Conservation (phyloP, 768 basidiomycete genomes). For the Podaxis carcinomalis region DNA sequence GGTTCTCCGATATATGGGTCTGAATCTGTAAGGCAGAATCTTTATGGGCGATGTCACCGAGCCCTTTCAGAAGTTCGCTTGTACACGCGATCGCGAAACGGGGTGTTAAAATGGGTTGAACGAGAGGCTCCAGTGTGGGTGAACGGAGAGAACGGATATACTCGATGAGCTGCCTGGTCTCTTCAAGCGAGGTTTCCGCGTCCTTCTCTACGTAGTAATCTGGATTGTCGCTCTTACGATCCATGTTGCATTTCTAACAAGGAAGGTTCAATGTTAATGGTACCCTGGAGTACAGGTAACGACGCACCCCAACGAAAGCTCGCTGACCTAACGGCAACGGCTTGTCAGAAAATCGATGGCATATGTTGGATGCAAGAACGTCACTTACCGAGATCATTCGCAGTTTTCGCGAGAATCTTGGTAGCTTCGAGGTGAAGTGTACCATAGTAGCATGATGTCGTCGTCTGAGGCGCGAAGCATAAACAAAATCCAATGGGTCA, state of each 20-base stretch:
- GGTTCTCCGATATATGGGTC: slow-evolving; percentile 91
- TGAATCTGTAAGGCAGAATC: slow-evolving; percentile 71
- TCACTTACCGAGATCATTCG: slow-evolving; percentile 38
- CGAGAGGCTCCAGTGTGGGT: slow-evolving; percentile 44
- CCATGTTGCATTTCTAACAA: slow-evolving; percentile 84
- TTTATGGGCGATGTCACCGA: slow-evolving; percentile 54
- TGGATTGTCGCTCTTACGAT: slow-evolving; percentile 55
- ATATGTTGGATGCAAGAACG: not conserved
- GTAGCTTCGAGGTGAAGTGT: slow-evolving; percentile 79
- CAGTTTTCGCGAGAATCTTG: slow-evolving; percentile 74
- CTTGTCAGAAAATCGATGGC: not conserved
- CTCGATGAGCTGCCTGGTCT: slow-evolving; percentile 60
- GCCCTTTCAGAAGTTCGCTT: slow-evolving; percentile 51
- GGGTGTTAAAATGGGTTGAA: slow-evolving; percentile 90
- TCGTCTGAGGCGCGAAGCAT: slow-evolving; percentile 52
- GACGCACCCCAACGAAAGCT: slow-evolving; percentile 78
- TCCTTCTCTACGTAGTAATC: slow-evolving; percentile 62
- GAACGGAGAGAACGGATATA: slow-evolving; percentile 59
- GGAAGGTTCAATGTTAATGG: slow-evolving; percentile 4
- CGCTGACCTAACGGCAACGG: slow-evolving; percentile 54
- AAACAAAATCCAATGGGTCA: not conserved
- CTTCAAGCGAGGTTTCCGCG: slow-evolving; percentile 48
- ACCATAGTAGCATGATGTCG: slow-evolving; percentile 91
- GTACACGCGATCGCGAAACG: slow-evolving; percentile 96
- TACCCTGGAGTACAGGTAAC: not conserved